Evolutionary conservation across 257 asterid genomes (phyloP).

Genomic region (Capsicum chinense): DNA sequence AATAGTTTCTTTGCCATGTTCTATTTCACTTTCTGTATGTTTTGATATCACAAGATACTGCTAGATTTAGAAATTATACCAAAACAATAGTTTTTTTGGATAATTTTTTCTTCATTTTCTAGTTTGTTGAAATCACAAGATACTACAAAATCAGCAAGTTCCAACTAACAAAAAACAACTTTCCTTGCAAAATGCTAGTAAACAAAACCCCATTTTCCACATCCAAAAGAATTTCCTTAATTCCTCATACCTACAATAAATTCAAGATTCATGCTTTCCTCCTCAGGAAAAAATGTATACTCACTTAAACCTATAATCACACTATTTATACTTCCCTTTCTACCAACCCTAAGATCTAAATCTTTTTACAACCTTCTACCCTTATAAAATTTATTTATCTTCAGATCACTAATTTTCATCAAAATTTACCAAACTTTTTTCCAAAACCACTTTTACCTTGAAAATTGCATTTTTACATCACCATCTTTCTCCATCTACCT

Average conservation of each 20-base stretch:
- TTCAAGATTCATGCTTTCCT: background rate
- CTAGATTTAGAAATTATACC: constrained; percentile 27
- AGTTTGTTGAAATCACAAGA: constrained; percentile 14
- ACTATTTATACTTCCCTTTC: background rate
- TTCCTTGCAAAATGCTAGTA: constrained; percentile 2
- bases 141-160: constrained; percentile 7
- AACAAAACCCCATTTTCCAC: background rate
- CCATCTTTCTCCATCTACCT: too few relatives aligned
- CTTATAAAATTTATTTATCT: too few relatives aligned
- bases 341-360: constrained; percentile 26
- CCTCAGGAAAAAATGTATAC: background rate
- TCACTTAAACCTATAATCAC: background rate
- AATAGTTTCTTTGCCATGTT: background rate
- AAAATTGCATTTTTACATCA: constrained; percentile 10
- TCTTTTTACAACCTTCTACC: background rate
- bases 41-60: background rate
- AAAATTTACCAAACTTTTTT: background rate
- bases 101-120: constrained; percentile 23
- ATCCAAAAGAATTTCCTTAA: background rate
- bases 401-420: background rate
- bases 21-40: too few relatives aligned
- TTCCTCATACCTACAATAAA: constrained; percentile 1
- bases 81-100: constrained; percentile 8
- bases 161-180: background rate
- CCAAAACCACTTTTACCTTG: constrained; percentile 7